Conservation (phyloP, 495 filamentous ascomycete genomes). For the Penicillium waksmanii region DNA sequence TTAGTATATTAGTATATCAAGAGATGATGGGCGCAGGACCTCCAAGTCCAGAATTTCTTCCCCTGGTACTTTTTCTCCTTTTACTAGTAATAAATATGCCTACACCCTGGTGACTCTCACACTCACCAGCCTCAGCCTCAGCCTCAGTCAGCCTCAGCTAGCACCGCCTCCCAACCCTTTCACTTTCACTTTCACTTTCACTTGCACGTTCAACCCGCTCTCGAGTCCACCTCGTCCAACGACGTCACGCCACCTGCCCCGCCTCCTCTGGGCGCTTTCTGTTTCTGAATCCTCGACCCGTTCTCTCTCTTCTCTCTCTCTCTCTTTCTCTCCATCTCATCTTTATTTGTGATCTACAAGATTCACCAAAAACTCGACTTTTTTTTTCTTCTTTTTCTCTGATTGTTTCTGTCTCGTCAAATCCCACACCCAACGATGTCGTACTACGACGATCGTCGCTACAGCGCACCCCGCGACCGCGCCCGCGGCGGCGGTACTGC, state of each 20-base stretch:
- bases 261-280: slow-evolving; percentile 13
- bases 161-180: too few species aligned
- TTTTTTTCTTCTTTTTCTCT: not conserved
- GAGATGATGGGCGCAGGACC: not conserved
- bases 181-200: too few species aligned
- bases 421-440: slow-evolving; percentile 33
- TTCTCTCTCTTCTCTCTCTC: slow-evolving; percentile 7
- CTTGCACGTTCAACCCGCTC: not conserved
- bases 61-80: not conserved
- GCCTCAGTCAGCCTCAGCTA: not conserved
- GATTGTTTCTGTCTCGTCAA: slow-evolving; percentile 10
- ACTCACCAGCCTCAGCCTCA: slow-evolving; percentile 13
- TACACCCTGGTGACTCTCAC: too few species aligned
- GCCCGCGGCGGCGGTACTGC: slow-evolving; percentile 32
- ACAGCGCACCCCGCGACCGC: slow-evolving; percentile 37
- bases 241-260: slow-evolving; percentile 37
- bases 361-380: not conserved
- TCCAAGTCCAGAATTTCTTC: not conserved
- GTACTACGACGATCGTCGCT: slow-evolving; percentile 46
- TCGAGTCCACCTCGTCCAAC: not conserved
- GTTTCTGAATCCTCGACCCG: not conserved
- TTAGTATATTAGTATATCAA: not conserved
- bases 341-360: slow-evolving; percentile 11
- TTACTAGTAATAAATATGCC: not conserved
- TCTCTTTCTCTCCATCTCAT: slow-evolving; percentile 5